Evolutionary conservation across 495 filamentous ascomycete species (phyloP), one percentile per base, ranked within the genome.

Genomic region (Talaromyces stipitatus): DNA sequence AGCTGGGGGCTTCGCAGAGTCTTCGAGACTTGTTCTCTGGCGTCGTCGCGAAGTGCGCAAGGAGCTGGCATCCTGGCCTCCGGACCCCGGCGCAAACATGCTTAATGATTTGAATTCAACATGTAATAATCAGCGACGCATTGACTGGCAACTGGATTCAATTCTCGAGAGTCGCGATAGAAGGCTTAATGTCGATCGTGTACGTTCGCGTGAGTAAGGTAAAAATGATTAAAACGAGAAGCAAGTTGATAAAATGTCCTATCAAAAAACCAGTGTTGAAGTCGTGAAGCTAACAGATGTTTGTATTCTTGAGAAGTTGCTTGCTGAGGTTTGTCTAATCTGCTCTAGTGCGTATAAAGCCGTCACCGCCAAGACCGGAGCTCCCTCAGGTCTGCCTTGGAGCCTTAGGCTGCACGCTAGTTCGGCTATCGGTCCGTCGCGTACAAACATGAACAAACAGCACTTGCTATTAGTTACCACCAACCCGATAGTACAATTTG

Each of bases 21-120:
- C 87, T 60, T 84, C 78, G 60, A 82, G 86, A 48, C 76, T 68
- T 33, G 84, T 84, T 56, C 88, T 82, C 66, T 82, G 84, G 53
- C 85, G 85, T 58, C 88, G 74, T 56, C 87, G 80, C 64, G 85
- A 78, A 61, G 79, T 87, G 56, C 82, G 80, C 50, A 74, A 68
- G 52, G 80, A 69, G 5, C 73, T 66, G 58, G 77, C 67, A 63
- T 72, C 71, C 56, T 73, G 69, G 56, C 69, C 64, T 55, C 73
- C 63, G 54, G 79, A 67, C 57, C 74, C 76, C 20, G 83, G 75
- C 28, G 84, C 81, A 66, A 88, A 88, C 86, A 89, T 89, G 62
- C 61, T 74, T 52, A 36, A 14, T 24, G 30, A 8, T 23, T 22
- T 30, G 10, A 20, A n/a, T 12, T 54, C n/a, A 30, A 54, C 51